A percentile compares a stretch with the other conserved stretches of the same genome.
Evolutionary conservation across 169 alveolate species (phyloP).

Genomic region (Eimeria maxima): DNA sequence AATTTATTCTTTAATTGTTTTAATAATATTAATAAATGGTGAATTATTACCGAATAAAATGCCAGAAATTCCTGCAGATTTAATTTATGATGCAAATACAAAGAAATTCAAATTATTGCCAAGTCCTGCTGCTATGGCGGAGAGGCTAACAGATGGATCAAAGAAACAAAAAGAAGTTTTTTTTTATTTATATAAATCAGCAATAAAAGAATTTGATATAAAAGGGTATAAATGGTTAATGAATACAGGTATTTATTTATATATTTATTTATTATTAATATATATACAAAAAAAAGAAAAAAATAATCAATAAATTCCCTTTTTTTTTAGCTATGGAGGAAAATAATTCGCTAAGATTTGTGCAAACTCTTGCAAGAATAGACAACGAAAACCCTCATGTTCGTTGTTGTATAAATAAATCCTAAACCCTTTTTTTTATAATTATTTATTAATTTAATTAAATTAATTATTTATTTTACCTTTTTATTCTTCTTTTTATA

Average conservation of each 20-base stretch:
- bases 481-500: neutral
- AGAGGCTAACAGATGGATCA: conserved; percentile 44
- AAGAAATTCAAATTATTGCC: conserved; percentile 60
- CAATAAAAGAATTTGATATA: conserved; percentile 85
- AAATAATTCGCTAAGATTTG: conserved; percentile 69
- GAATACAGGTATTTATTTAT: conserved; percentile 64
- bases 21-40: neutral
- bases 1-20: too few relatives aligned
- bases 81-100: conserved; percentile 4
- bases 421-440: neutral
- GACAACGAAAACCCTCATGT: conserved; percentile 85
- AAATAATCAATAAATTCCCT: neutral
- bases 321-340: conserved; percentile 74
- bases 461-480: neutral
- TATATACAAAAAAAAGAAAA: neutral
- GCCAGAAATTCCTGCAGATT: conserved; percentile 18
- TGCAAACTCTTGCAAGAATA: conserved; percentile 67
- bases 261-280: too few relatives aligned
- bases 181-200: conserved; percentile 82
- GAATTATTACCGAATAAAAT: neutral
- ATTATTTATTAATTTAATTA: neutral
- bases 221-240: conserved; percentile 87
- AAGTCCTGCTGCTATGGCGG: conserved; percentile 58
- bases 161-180: conserved; percentile 57
- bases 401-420: too few relatives aligned